phyloP scores from a whole-genome alignment of 2,329 filamentous ascomycete species.

The Aspergillus bombycis region DNA sequence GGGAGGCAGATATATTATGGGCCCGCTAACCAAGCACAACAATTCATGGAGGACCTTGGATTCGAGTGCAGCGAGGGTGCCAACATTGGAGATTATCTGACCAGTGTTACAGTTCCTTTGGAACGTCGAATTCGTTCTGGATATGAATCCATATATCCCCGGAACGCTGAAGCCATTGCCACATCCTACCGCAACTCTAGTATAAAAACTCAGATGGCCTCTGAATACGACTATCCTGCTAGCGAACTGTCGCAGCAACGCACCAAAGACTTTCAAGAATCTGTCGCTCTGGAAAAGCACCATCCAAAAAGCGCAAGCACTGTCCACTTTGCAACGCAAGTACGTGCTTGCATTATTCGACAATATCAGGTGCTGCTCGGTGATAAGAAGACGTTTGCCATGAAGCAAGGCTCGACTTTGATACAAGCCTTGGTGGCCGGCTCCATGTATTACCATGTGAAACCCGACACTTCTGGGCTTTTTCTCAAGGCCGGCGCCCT shows the following conservation, averaged over 20 bases:
- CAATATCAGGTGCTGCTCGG: conserved; percentile 68
- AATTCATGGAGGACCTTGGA: conserved; percentile 67
- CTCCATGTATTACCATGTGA: conserved; percentile 68
- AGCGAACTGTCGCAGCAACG: conserved; percentile 52
- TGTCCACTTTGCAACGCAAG: conserved; percentile 53
- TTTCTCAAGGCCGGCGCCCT: conserved; percentile 65
- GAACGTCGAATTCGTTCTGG: conserved; percentile 50
- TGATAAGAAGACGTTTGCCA: conserved; percentile 64
- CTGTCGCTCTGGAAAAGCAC: neutral
- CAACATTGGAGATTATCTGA: conserved; percentile 68
- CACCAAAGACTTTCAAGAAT: conserved; percentile 54
- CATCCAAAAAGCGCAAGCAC: neutral
- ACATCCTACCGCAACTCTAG: conserved; percentile 56
- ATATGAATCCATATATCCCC: conserved; percentile 49
- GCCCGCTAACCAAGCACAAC: conserved; percentile 58
- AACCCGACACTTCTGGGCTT: conserved; percentile 59
- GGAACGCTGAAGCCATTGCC: conserved; percentile 48
- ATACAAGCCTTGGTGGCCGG: conserved; percentile 64
- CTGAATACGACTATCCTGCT: conserved; percentile 61
- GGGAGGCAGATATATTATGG: conserved; percentile 70
- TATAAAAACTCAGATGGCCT: conserved; percentile 54
- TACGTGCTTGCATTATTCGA: conserved; percentile 58
- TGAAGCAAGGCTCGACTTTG: conserved; percentile 63
- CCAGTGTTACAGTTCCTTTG: conserved; percentile 63
- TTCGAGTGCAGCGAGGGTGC: conserved; percentile 65